Evolutionary conservation across 805 yeast species (phyloP).

Genomic region (Myxozyma lipomycoides): DNA sequence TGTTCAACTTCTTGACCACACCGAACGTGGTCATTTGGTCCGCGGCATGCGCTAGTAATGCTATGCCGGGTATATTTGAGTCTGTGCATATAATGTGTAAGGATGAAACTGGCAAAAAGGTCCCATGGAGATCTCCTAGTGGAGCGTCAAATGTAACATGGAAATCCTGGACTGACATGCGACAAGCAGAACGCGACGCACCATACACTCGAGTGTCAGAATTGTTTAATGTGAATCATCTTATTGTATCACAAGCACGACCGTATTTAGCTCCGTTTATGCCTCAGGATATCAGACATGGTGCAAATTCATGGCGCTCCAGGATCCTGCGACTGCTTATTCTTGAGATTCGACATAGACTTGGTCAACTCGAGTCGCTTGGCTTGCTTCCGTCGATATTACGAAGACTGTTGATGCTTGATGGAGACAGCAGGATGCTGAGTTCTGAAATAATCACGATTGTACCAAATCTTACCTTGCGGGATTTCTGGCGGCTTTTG

Average conservation of each 20-base stretch:
- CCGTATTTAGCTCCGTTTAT: constrained; percentile 91
- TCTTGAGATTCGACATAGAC: constrained; percentile 78
- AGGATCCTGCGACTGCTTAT: constrained; percentile 55
- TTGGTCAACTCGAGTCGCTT: constrained; percentile 71
- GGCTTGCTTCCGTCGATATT: constrained; percentile 69
- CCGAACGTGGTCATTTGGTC: constrained; percentile 89
- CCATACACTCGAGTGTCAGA: constrained; percentile 90
- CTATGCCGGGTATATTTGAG: constrained; percentile 60
- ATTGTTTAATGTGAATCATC: constrained; percentile 90
- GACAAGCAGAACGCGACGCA: constrained; percentile 40
- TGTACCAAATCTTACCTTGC: constrained; percentile 64
- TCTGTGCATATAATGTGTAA: constrained; percentile 58
- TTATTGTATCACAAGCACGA: constrained; percentile 83
- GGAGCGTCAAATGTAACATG: constrained; percentile 17
- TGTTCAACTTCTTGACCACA: constrained; percentile 84
- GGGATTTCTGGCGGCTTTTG: constrained; percentile 54
- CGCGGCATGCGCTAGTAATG: constrained; percentile 72
- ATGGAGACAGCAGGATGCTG: constrained; percentile 52
- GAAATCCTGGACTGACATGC: constrained; percentile 35
- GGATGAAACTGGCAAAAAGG: constrained; percentile 48
- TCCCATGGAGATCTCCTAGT: constrained; percentile 23
- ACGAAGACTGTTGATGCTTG: constrained; percentile 79
- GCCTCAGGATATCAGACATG: constrained; percentile 73
- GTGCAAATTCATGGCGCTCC: constrained; percentile 39
- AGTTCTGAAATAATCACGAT: constrained; percentile 47